These are phyloP conservation scores for Debaryomyces sp. DNA, from an alignment of 1,139 yeast species.

Conservation along the genomic window DNA sequence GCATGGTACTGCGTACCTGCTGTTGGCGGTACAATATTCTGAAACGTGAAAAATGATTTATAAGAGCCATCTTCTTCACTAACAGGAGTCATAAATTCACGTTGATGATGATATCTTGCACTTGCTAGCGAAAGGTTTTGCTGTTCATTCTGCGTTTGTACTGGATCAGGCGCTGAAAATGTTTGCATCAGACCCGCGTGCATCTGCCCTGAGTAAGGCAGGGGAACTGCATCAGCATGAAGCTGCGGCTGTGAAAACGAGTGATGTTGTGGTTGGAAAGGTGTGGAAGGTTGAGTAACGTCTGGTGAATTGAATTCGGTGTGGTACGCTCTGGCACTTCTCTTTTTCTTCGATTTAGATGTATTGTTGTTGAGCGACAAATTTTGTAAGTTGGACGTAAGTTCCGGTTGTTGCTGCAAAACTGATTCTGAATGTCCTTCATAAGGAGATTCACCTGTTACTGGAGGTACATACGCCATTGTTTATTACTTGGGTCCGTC, in stretches of 20 bases:
- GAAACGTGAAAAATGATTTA: conserved; percentile 65
- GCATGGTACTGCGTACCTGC: conserved; percentile 74
- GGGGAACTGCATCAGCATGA: conserved; percentile 11
- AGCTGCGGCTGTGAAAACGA: conserved; percentile 6
- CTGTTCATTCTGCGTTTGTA: conserved; percentile 5
- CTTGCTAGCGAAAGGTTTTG: conserved; percentile 52
- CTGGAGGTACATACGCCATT: conserved; percentile 5
- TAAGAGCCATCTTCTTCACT: conserved; percentile 22
- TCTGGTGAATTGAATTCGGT: conserved; percentile 24
- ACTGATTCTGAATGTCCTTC: not conserved
- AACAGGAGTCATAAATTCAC: conserved; percentile 38
- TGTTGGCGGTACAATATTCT: conserved; percentile 78
- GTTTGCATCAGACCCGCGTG: conserved; percentile 1
- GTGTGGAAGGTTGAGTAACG: conserved; percentile 6
- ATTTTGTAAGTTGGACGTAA: conserved; percentile 8
- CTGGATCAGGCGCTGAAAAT: not conserved
- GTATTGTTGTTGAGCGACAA: conserved; percentile 7
- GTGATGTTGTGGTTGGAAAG: conserved; percentile 9
- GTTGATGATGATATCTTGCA: conserved; percentile 58
- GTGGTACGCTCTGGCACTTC: conserved; percentile 52
- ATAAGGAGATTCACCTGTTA: not conserved
- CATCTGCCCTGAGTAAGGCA: conserved; percentile 4
- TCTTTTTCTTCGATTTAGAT: conserved; percentile 33
- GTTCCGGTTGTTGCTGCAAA: not conserved
- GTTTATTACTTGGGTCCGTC: not conserved